Conservation (phyloP, 2,329 filamentous ascomycete genomes). For the Microdochium bolleyi region DNA sequence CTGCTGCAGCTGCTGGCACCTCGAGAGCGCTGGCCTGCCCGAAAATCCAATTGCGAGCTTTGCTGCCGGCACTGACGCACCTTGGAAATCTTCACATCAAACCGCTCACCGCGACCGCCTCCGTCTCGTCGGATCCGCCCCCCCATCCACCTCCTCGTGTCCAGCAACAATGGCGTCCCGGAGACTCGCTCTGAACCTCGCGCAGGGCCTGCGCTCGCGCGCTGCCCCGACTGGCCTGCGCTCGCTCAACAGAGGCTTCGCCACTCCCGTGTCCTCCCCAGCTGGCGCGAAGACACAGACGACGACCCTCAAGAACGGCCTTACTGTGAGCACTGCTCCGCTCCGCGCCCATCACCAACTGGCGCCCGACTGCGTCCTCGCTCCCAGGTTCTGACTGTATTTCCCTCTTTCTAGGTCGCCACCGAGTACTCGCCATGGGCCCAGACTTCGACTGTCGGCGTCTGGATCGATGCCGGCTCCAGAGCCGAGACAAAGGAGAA, state of each 20-base stretch:
- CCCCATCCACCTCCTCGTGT: conserved; percentile 33
- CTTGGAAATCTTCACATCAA: conserved; percentile 32
- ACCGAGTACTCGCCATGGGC: conserved; percentile 97
- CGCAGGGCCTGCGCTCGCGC: conserved; percentile 82
- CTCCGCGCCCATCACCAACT: background rate
- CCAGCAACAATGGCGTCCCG: conserved; percentile 74
- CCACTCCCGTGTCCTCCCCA: conserved; percentile 64
- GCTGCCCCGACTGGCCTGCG: conserved; percentile 72
- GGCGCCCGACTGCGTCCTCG: conserved; percentile 16
- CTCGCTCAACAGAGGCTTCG: conserved; percentile 78
- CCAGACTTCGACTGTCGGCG: conserved; percentile 95
- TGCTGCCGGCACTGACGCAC: conserved; percentile 12
- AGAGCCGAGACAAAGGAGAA: conserved; percentile 96
- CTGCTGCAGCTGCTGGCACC: conserved; percentile 16
- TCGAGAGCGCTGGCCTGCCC: conserved; percentile 14
- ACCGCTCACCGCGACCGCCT: conserved; percentile 35
- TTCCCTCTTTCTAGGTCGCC: conserved; percentile 62
- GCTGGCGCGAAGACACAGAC: conserved; percentile 79
- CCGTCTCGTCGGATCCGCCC: conserved; percentile 1
- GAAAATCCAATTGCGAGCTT: conserved; percentile 1
- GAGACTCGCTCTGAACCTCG: conserved; percentile 92
- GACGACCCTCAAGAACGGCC: conserved; percentile 92
- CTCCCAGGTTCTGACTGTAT: conserved; percentile 7
- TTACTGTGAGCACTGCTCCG: conserved; percentile 60
- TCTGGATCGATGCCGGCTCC: conserved; percentile 99